Evolutionary conservation across 2,329 filamentous ascomycete species (phyloP).

Genomic region (Pleurostoma richardsiae): DNA sequence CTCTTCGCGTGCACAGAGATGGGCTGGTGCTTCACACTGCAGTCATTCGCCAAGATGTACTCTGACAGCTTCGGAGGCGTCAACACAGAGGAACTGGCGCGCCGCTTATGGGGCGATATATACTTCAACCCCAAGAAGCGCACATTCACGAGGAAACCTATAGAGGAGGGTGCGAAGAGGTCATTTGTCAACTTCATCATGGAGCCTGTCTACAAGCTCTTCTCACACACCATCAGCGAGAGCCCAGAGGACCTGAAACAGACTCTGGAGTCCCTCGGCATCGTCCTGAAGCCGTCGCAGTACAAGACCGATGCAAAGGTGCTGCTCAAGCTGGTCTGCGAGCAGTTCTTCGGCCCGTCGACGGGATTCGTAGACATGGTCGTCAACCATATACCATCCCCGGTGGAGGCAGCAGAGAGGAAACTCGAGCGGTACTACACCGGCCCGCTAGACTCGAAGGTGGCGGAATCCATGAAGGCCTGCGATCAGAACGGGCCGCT

Average conservation of each 20-base stretch:
- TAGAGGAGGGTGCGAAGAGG: conserved; percentile 75
- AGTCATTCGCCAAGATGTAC: conserved; percentile 96
- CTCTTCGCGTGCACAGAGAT: conserved; percentile 89
- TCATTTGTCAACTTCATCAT: conserved; percentile 93
- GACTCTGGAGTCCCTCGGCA: conserved; percentile 74
- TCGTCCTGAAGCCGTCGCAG: conserved; percentile 85
- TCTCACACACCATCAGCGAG: conserved; percentile 89
- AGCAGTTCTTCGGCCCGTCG: conserved; percentile 90
- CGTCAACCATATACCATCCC: conserved; percentile 82
- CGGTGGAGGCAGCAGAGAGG: conserved; percentile 68
- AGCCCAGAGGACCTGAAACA: conserved; percentile 78
- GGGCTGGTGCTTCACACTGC: conserved; percentile 94
- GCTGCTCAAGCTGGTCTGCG: conserved; percentile 82
- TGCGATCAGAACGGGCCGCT: conserved; percentile 89
- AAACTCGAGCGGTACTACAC: conserved; percentile 88
- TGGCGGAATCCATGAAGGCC: conserved; percentile 71
- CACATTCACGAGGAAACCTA: conserved; percentile 82
- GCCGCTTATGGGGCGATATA: conserved; percentile 89
- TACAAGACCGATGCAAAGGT: conserved; percentile 87
- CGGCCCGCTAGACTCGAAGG: conserved; percentile 76
- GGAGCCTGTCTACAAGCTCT: conserved; percentile 97
- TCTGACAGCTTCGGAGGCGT: conserved; percentile 80
- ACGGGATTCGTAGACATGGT: conserved; percentile 95
- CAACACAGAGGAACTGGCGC: conserved; percentile 76
- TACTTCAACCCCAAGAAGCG: conserved; percentile 91